A percentile compares a stretch with the other conserved stretches of the same genome.
phyloP scores from a whole-genome alignment of 352 stramenopile genomes.

The Phytophthora multivora region DNA sequence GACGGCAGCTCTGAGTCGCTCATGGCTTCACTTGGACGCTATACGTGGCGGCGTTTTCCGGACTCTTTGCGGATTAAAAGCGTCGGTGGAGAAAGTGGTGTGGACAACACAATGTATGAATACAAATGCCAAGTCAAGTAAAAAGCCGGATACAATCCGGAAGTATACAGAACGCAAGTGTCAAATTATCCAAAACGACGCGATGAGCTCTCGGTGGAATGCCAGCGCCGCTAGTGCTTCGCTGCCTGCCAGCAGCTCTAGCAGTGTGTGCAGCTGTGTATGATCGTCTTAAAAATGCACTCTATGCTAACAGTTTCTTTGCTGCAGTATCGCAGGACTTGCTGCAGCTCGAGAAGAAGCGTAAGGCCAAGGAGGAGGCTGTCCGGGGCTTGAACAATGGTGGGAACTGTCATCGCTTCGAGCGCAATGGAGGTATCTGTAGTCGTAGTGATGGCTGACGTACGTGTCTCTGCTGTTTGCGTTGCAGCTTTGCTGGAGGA shows the following conservation, averaged over 20 bases:
- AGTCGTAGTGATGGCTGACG: slow-evolving; percentile 1
- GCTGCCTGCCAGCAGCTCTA: slow-evolving; percentile 4
- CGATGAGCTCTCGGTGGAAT: slow-evolving; percentile 14
- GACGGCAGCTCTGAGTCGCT: neutral
- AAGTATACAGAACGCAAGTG: slow-evolving; percentile 2
- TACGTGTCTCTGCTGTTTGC: slow-evolving; percentile 4
- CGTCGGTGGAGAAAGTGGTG: neutral
- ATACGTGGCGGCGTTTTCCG: slow-evolving; percentile 4
- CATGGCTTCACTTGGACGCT: slow-evolving; percentile 12
- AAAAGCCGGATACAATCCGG: slow-evolving; percentile 10
- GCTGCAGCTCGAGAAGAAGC: slow-evolving; percentile 60
- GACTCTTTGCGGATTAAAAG: slow-evolving; percentile 2
- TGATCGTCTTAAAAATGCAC: neutral
- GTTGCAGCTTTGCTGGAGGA: slow-evolving; percentile 56
- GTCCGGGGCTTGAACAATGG: slow-evolving; percentile 48
- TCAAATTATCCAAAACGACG: neutral
- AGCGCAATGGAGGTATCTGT: neutral
- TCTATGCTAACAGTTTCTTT: neutral
- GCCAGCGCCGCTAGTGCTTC: neutral
- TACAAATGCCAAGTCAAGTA: neutral
- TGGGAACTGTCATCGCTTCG: slow-evolving; percentile 20
- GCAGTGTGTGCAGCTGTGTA: slow-evolving; percentile 3
- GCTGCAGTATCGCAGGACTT: slow-evolving; percentile 41
- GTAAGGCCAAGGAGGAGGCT: slow-evolving; percentile 52
- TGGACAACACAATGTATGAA: neutral